These are phyloP conservation scores for Ceratocystis papillata DNA, from an alignment of 2,329 filamentous ascomycete species.

Conservation along the genomic window DNA sequence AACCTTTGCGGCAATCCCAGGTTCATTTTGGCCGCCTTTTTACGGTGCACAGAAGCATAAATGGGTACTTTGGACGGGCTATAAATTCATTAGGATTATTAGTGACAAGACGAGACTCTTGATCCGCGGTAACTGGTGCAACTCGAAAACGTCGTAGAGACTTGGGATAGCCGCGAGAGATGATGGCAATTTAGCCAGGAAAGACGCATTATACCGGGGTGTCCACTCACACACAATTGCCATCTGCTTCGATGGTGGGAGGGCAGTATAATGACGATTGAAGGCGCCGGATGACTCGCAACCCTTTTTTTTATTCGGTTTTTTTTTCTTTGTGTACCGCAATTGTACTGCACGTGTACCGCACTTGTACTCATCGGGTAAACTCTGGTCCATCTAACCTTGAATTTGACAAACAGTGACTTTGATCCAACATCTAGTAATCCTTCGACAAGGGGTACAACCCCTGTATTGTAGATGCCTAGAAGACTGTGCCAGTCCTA, in stretches of 20 bases:
- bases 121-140: not conserved
- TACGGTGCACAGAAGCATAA: not conserved
- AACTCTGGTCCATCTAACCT: not conserved
- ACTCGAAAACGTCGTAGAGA: not conserved
- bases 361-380: not conserved
- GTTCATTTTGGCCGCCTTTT: not conserved
- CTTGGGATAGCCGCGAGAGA: not conserved
- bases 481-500: not conserved
- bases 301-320: no score
- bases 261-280: no score
- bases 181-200: not conserved
- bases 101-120: not conserved
- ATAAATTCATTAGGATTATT: not conserved
- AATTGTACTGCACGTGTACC: not conserved
- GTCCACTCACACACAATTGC: not conserved
- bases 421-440: not conserved
- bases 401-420: not conserved
- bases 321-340: no score
- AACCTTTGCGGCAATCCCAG: not conserved
- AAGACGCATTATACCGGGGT: not conserved
- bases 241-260: not conserved
- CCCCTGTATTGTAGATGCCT: constrained; percentile 7
- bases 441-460: not conserved
- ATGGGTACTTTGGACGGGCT: not conserved
- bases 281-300: no score